phyloP scores from a whole-genome alignment of 768 basidiomycete genomes.

The Crucibulum laeve region DNA sequence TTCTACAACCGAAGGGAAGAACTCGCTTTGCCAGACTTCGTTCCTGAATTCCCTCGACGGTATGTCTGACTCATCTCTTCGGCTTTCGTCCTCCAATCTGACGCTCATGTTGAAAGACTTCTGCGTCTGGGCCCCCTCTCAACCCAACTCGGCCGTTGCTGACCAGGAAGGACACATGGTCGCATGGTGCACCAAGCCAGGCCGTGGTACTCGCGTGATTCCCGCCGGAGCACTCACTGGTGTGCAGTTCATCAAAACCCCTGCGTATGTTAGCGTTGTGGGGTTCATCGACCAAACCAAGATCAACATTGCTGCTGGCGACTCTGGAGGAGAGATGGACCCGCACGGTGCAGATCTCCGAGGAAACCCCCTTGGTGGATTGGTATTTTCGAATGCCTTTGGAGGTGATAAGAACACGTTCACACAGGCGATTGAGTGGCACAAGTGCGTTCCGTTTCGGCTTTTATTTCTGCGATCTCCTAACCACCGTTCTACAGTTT shows the following conservation, averaged over 20 bases:
- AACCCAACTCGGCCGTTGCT: slow-evolving; percentile 48
- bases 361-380: slow-evolving; percentile 67
- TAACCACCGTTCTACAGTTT: slow-evolving; percentile 1
- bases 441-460: slow-evolving; percentile 35
- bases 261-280: slow-evolving; percentile 49
- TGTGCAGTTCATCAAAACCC: slow-evolving; percentile 55
- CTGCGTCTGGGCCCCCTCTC: slow-evolving; percentile 57
- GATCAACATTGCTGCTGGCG: slow-evolving; percentile 43
- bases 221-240: slow-evolving; percentile 58
- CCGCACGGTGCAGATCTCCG: slow-evolving; percentile 58
- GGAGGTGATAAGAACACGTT: slow-evolving; percentile 33
- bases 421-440: slow-evolving; percentile 59
- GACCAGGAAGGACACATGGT: slow-evolving; percentile 66
- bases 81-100: neutral
- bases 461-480: neutral
- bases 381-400: slow-evolving; percentile 54
- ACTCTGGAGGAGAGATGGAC: slow-evolving; percentile 70
- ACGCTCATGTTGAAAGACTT: slow-evolving; percentile 41
- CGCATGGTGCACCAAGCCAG: slow-evolving; percentile 67
- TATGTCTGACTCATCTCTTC: slow-evolving; percentile 15
- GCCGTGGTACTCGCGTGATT: slow-evolving; percentile 66
- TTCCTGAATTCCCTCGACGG: slow-evolving; percentile 46
- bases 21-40: slow-evolving; percentile 60
- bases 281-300: slow-evolving; percentile 52
- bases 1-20: slow-evolving; percentile 54